A percentile compares a stretch with the other conserved stretches of the same genome.
Conservation (phyloP, 2,329 filamentous ascomycete species). For the Cytospora piceae region DNA sequence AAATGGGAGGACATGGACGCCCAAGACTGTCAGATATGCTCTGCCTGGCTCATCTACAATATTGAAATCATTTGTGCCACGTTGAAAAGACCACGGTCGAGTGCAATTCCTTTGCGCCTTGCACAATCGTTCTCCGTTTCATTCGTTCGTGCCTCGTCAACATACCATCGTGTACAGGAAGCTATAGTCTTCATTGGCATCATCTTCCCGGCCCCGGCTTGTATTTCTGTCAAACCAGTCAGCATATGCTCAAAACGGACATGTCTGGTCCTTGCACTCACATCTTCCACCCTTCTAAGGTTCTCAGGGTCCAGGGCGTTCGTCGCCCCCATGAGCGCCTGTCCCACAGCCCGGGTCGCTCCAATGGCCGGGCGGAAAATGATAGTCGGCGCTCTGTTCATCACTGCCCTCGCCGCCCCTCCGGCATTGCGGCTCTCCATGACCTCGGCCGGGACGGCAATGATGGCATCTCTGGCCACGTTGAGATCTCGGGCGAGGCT, state of each 20-base stretch:
- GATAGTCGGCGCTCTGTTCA: slow-evolving; percentile 85
- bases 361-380: slow-evolving; percentile 90
- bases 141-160: slow-evolving; percentile 9
- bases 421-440: slow-evolving; percentile 83
- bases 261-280: slow-evolving; percentile 56
- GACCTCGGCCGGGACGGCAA: slow-evolving; percentile 89
- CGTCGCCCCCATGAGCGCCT: slow-evolving; percentile 87
- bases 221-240: slow-evolving; percentile 28
- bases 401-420: slow-evolving; percentile 77
- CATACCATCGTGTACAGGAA: not conserved
- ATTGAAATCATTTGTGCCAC: not conserved
- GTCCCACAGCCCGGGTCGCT: slow-evolving; percentile 83
- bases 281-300: slow-evolving; percentile 81
- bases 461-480: slow-evolving; percentile 85
- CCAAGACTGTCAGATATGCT: not conserved
- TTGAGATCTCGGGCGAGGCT: slow-evolving; percentile 87
- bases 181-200: not conserved
- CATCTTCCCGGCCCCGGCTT: slow-evolving; percentile 29
- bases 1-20: not conserved
- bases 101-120: not conserved
- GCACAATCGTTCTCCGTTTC: not conserved
- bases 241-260: slow-evolving; percentile 5
- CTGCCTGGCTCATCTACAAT: not conserved
- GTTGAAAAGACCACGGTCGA: not conserved
- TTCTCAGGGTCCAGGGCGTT: slow-evolving; percentile 89